Evolutionary conservation across 2,329 filamentous ascomycete genomes (phyloP).

Genomic region (Stromatinia cepivora): DNA sequence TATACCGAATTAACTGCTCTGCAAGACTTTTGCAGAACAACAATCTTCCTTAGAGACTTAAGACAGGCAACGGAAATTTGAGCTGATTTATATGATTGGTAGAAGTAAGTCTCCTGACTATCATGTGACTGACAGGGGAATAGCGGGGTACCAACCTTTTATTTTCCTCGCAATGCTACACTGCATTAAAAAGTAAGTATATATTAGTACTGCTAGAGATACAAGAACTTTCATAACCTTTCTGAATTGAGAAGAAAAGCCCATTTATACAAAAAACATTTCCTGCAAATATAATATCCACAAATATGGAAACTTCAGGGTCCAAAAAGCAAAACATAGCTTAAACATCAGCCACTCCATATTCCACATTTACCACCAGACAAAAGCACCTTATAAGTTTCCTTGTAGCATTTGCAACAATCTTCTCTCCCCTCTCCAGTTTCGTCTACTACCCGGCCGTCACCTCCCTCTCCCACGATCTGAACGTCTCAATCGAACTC

Average conservation of each 20-base stretch:
- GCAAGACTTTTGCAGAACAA: neutral
- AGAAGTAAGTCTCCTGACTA: neutral
- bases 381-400: conserved; percentile 34
- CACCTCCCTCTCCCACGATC: conserved; percentile 31
- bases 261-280: neutral
- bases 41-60: neutral
- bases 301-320: neutral
- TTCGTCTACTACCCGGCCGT: conserved; percentile 39
- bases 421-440: conserved; percentile 32
- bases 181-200: neutral
- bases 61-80: neutral
- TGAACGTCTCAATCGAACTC: conserved; percentile 31
- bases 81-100: neutral
- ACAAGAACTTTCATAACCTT: neutral
- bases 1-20: neutral
- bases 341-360: conserved; percentile 22
- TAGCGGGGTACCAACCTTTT: neutral
- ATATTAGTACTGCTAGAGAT: neutral
- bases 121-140: neutral
- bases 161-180: neutral
- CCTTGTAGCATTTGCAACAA: conserved; percentile 32
- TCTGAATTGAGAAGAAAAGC: neutral
- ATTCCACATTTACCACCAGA: conserved; percentile 31
- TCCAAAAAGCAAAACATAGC: neutral
- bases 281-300: neutral